Percentiles rank a stretch among this genome's conserved stretches.
Conservation (phyloP, 306 rosid species). For the Cucurbita moschata region DNA sequence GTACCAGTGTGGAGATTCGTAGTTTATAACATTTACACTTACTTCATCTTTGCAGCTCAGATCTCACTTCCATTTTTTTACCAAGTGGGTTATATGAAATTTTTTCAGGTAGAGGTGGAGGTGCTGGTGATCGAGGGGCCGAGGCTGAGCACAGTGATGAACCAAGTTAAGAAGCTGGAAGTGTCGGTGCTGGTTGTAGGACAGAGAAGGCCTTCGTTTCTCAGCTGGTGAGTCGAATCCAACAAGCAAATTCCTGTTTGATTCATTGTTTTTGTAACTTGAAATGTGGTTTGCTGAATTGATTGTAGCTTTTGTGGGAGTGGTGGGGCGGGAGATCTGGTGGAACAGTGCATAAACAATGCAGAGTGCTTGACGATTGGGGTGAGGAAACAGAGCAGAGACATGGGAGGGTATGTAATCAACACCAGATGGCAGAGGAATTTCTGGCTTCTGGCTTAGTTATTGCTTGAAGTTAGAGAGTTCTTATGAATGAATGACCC, state of each 20-base stretch:
- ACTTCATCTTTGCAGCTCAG: not conserved
- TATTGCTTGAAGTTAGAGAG: not conserved
- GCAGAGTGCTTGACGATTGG: conserved; percentile 91
- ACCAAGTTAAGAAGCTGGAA: conserved; percentile 90
- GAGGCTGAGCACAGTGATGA: conserved; percentile 51
- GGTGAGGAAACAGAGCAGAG: conserved; percentile 83
- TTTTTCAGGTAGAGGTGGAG: conserved; percentile 72
- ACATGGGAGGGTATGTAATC: conserved; percentile 65
- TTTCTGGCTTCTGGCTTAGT: conserved; percentile 91
- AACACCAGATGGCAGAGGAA: conserved; percentile 94
- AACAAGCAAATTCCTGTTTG: not conserved
- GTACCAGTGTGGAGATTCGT: no score
- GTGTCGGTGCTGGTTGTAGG: conserved; percentile 82
- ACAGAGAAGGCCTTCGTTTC: conserved; percentile 61
- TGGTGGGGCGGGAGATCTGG: conserved; percentile 51
- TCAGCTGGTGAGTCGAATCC: conserved; percentile 50
- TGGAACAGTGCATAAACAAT: conserved; percentile 62
- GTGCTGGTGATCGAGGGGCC: conserved; percentile 84
- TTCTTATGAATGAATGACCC: not conserved
- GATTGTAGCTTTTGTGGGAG: conserved; percentile 60
- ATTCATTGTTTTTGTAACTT: not conserved
- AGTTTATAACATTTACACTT: no score
- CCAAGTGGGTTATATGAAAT: no score
- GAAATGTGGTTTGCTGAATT: not conserved
- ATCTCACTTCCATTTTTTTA: not conserved